Percentiles rank a stretch among this genome's conserved stretches.
phyloP scores from a whole-genome alignment of 495 filamentous ascomycete genomes.

The Jackrogersella multiformis region DNA sequence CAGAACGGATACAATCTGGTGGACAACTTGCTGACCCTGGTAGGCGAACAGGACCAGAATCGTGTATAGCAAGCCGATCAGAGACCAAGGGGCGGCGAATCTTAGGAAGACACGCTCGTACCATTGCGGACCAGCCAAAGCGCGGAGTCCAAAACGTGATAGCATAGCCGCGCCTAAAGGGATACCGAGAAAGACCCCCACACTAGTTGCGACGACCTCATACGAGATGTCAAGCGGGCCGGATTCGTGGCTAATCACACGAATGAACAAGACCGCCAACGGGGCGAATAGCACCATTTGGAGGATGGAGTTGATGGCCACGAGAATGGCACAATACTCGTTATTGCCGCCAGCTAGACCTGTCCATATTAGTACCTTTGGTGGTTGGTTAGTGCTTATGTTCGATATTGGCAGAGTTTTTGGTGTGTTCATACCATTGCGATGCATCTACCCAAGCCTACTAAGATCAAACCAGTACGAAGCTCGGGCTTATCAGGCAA shows the following conservation, averaged over 20 bases:
- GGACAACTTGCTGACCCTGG: conserved; percentile 80
- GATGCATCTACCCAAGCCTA: conserved; percentile 82
- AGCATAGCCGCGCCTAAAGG: conserved; percentile 81
- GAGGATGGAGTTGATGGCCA: conserved; percentile 85
- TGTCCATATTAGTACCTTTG: conserved; percentile 79
- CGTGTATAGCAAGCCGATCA: conserved; percentile 86
- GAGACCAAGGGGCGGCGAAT: conserved; percentile 74
- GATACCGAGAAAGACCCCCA: conserved; percentile 87
- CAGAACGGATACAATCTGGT: conserved; percentile 83
- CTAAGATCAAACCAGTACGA: conserved; percentile 77
- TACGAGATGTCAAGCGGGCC: conserved; percentile 66
- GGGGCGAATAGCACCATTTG: conserved; percentile 91
- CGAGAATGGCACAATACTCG: conserved; percentile 91
- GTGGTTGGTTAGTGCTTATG: not conserved
- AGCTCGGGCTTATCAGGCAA: conserved; percentile 75
- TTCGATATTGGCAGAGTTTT: not conserved
- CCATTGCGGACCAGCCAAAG: conserved; percentile 61
- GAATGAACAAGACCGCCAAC: conserved; percentile 79
- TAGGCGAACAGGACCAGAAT: conserved; percentile 87
- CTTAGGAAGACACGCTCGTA: conserved; percentile 77
- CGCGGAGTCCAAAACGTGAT: conserved; percentile 72
- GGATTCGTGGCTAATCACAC: conserved; percentile 66
- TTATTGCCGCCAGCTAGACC: conserved; percentile 78
- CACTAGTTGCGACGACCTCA: conserved; percentile 75
- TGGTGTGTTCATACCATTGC: conserved; percentile 72